A percentile compares a stretch with the other conserved stretches of the same genome.
Conservation (phyloP, 768 basidiomycete species). For the Gymnopilus dilepis region DNA sequence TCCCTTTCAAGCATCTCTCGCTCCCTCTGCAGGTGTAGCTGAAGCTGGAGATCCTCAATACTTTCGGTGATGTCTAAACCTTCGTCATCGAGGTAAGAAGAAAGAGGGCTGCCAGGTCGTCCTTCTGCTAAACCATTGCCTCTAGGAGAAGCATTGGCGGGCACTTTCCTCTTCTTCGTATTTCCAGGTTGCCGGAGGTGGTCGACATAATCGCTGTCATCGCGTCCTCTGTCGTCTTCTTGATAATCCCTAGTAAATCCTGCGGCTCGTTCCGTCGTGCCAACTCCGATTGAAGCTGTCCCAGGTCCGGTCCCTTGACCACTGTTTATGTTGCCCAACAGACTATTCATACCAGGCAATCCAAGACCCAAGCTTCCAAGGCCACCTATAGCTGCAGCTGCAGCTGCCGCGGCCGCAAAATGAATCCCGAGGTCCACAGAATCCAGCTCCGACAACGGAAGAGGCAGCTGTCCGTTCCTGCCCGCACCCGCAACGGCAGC, state of each 20-base stretch:
- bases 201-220: slow-evolving; percentile 65
- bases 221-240: slow-evolving; percentile 60
- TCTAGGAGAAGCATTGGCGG: slow-evolving; percentile 61
- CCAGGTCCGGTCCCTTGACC: not conserved
- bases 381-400: slow-evolving; percentile 32
- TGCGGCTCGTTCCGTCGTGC: not conserved
- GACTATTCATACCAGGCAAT: slow-evolving; percentile 21
- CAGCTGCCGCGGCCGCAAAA: slow-evolving; percentile 32
- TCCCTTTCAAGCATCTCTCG: slow-evolving; percentile 18
- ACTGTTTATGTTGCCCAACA: slow-evolving; percentile 5
- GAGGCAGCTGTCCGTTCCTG: slow-evolving; percentile 24
- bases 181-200: slow-evolving; percentile 80
- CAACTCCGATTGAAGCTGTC: slow-evolving; percentile 10
- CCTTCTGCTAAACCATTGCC: slow-evolving; percentile 14
- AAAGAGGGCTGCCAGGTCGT: slow-evolving; percentile 21
- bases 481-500: slow-evolving; percentile 26
- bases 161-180: slow-evolving; percentile 89
- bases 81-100: slow-evolving; percentile 22
- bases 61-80: slow-evolving; percentile 12
- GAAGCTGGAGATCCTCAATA: slow-evolving; percentile 14
- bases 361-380: slow-evolving; percentile 24
- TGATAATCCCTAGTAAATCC: slow-evolving; percentile 42
- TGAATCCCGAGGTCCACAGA: slow-evolving; percentile 35
- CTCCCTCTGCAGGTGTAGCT: slow-evolving; percentile 24
- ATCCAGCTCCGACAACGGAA: slow-evolving; percentile 27